phyloP scores from a whole-genome alignment of 129 eudicot species.

The Daucus carota region DH1_v3.0 NC_030383.2:6015001-6015500 shows the following conservation, averaged over 20 bases:
- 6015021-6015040: slow-evolving; percentile 81
- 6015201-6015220: not conserved
- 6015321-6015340: not conserved
- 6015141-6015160: not conserved
- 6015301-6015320: too few species aligned
- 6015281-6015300: too few species aligned
- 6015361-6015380: not conserved
- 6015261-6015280: not conserved
- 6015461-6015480: too few species aligned
- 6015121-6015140: not conserved
- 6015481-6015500: too few species aligned
- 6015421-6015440: too few species aligned
- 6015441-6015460: too few species aligned
- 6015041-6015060: slow-evolving; percentile 15
- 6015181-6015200: too few species aligned
- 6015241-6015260: not conserved
- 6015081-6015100: not conserved
- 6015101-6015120: not conserved
- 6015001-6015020: slow-evolving; percentile 61
- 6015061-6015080: not conserved
- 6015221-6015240: not conserved
- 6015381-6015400: too few species aligned
- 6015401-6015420: too few species aligned
- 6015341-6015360: not conserved
- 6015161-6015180: too few species aligned